Evolutionary conservation across 208 protist species (phyloP), one percentile per base, ranked within the genome.

Genomic region (Lotmaria passim): DNA sequence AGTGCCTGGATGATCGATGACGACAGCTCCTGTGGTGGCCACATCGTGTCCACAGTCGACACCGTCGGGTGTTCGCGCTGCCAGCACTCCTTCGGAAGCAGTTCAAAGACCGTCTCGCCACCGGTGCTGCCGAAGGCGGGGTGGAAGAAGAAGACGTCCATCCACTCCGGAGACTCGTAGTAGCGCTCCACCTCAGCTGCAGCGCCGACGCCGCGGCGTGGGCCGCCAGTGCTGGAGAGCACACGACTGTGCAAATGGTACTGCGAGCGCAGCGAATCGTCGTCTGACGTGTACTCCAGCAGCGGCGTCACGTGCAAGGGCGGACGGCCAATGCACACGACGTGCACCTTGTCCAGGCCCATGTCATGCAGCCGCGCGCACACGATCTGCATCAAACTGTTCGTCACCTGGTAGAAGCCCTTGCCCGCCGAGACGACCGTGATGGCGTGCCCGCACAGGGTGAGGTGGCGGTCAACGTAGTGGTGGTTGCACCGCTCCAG

Each of bases 361-460:
- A 92, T 70, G 57, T 90, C 87, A 48, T 92, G 83, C 46, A 96
- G 62, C 26, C 82, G 82, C 14, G 80, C 82, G 43, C 82, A 89
- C 36, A 77, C 84, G 38, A 87, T 67, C 69, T 96, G 87, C 50
- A 86, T 73, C 12, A 93, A 60, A 47, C 79, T 83, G 77, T 91
- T 93, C 17, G 75, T 79, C 12, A 81, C 81, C 21, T 82, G 80
- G 71, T 93, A 94, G 26, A 95, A 58, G 12, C 85, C 89, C 47
- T 94, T 93, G 53, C 91, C 91, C 30, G 89, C 89, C 23, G 87
- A 87, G 19, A 96, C 79, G 34, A 95, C 68, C 17, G 86, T 95
- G 46, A 96, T 69, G 15, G 82, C 76, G 48, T 90, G 79, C 24
- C 85, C 89, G 21, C 81, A 89, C 19, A 80, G 61, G 57, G 70